Conservation (phyloP, 2,329 filamentous ascomycete genomes). For the Xylariales sp. region DNA sequence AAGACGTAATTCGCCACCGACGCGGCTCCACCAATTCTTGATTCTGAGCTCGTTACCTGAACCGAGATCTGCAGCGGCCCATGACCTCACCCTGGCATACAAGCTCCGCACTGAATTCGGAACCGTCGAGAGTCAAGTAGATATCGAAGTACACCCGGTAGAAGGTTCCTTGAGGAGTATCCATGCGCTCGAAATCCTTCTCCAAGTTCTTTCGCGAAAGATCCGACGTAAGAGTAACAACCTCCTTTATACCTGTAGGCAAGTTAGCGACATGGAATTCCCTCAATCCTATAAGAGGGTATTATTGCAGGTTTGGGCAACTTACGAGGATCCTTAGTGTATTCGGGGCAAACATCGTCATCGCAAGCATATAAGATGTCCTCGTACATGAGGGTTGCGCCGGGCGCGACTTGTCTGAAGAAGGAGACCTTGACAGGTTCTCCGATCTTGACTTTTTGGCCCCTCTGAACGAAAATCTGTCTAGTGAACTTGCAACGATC, state of each 20-base stretch:
- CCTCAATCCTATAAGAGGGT: too few relatives aligned
- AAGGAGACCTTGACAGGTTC: constrained; percentile 98
- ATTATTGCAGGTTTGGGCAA: too few relatives aligned
- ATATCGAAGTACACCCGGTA: constrained; percentile 79
- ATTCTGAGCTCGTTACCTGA: constrained; percentile 49
- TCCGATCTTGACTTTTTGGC: constrained; percentile 97
- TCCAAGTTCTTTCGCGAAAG: constrained; percentile 97
- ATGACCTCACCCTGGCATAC: constrained; percentile 99
- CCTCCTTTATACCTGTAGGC: constrained; percentile 99
- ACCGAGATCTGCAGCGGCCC: constrained; percentile 91
- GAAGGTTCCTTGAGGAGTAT: constrained; percentile 94
- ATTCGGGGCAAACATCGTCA: constrained; percentile 96
- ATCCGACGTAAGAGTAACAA: constrained; percentile 95
- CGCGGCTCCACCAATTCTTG: background rate
- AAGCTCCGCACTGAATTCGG: constrained; percentile 95
- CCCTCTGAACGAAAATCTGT: constrained; percentile 98
- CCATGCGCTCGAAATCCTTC: constrained; percentile 99
- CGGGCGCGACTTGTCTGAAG: constrained; percentile 95
- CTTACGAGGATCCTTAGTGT: constrained; percentile 98
- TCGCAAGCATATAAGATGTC: constrained; percentile 97
- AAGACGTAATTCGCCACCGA: constrained; percentile 2
- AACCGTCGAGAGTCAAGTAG: constrained; percentile 92
- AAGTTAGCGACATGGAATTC: too few relatives aligned
- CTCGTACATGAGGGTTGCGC: constrained; percentile 98
- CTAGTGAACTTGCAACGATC: constrained; percentile 98